Base-by-base conservation (phyloP, 176 grass and related monocot genomes). In the Avena sativa region DNA sequence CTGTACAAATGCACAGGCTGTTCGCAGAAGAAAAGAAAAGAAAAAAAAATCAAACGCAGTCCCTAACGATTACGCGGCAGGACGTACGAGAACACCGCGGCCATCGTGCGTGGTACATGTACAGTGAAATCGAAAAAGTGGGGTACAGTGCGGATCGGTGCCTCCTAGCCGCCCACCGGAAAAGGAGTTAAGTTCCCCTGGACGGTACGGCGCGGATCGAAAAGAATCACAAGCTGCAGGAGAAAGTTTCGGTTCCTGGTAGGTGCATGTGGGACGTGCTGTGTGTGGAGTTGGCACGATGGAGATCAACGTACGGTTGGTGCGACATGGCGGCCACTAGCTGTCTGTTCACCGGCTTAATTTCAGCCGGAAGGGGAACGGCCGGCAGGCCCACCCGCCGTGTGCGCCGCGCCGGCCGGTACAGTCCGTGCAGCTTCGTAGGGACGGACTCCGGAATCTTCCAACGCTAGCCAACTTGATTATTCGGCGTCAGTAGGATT, bases 381-480 rank as follows among this genome's bases (percentile, higher is more conserved):
- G 20, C 61, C 11, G 4, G 62, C 2, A 68, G 30, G 0, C 30
- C 65, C 65, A 68, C 46, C 78, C 21, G 23, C 78, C 44, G 23
- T 81, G 40, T 43, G 47, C 53, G 3, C 25, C 26, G 81, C 40
- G 40, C 40, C 53, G 5, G 34, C 4, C 19, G 34, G 81, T 57
- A 44, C 59, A 43, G 38, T 43, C 21, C 67, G 68, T 73, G 55
- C 38, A 3, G 13, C 21, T 9, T 62, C 34, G 21, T 48, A 52
- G 53, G 52, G 52, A 12, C 52, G 40, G 40, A 43, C 40, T 43
- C 40, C 40, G 19, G 72, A 77, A 77, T 66, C 83, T 65, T 85
- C 71, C 25, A 21, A 21, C 1, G 14, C 1, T 67, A 4, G 79
- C 4, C 66, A 6, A 34, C 76, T 23, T 23, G 9, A 2, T 6